Base-by-base conservation (phyloP, 129 eudicot species). In the Deinandra increscens region DNA sequence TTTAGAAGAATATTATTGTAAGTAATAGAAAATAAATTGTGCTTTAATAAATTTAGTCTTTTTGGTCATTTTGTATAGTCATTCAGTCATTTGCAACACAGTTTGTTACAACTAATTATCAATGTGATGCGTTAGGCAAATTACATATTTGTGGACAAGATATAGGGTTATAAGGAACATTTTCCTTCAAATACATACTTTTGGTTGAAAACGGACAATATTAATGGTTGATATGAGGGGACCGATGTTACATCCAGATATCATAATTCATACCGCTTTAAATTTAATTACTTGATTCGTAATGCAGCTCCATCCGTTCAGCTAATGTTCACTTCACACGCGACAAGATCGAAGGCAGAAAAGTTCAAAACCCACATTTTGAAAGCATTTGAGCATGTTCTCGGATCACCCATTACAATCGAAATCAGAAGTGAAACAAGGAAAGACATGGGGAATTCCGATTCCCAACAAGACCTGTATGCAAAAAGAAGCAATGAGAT, bases 301-400 rank as follows among this genome's bases (percentile, higher is more conserved):
- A 68, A 60, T 69, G 79, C 86, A 93, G 98, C 88, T 83, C 91
- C 95, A 19, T 81, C 92, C 1, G 98, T 85, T 60, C 95, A 84
- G 60, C 82, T 93, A 81, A 73, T 80, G 62, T 93, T 93, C 83
- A 86, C 82, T 50, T 86, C 98, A 18, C 85, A 82, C n/a, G 63
- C 59, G 64, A 67, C 89, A 43, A 85, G 83, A 85, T 83, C 88
- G 0, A 87, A 80, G 71, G 96, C 95, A 14, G 98, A 93, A 69
- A 93, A 84, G 64, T 84, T 82, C 53, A 85, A 82, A 74, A 60
- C 80, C 4, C 85, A 86, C 49, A 83, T 93, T 71, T 65, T 89
- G 61, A 89, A 85, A 81, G 98, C 96, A 71, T 93, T 93, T 51
- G 96, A 93, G 78, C 74, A 84, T 4, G 95, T 87, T 81, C 90